Evolutionary conservation across 441 rosid genomes (phyloP), one percentile per base, ranked within the genome.

Genomic region (Gossypium trilobum): DNA sequence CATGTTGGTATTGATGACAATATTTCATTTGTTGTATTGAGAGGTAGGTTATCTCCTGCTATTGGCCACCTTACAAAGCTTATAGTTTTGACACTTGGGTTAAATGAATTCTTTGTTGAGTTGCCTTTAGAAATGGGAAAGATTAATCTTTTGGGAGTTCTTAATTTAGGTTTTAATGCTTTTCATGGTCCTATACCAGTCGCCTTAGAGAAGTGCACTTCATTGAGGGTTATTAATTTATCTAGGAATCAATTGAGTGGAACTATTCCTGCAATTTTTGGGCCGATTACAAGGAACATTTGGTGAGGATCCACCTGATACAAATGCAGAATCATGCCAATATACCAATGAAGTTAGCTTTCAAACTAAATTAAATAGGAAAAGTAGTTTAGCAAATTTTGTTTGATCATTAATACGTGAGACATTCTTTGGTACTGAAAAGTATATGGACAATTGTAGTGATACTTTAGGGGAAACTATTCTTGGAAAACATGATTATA

Each of bases 11-110:
- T 85, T 70, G 71, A 29, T 54, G 83, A 86, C 46, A 58, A 52
- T 0, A 14, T 75, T 63, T 74, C 74, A 74, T 72, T 42, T 71
- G 87, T 84, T 44, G 78, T 77, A 71, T 68, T 86, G 69, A 69
- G 23, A 13, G 93, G 93, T 48, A 83, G 78, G 61, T 77, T 87
- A 68, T 78, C 84, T 50, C 78, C 82, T 50, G 75, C 71, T n/a
- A 25, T 88, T 57, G 78, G 81, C 5, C 68, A 79, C 71, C 86
- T 88, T 9, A 72, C 82, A 52, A 83, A 82, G 48, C 89, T 87
- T 77, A 85, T 78, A 71, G 76, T 88, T 75, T 74, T 87, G 66
- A 85, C 93, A 25, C 77, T 88, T 8, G 86, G 85, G 5, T 87
- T 80, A 5, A 82, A 87, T 74, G 84, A 75, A 4, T 77, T 88